These are phyloP conservation scores for Gentiana dahurica DNA, from an alignment of 257 asterid genomes.

Conservation along the genomic window DNA sequence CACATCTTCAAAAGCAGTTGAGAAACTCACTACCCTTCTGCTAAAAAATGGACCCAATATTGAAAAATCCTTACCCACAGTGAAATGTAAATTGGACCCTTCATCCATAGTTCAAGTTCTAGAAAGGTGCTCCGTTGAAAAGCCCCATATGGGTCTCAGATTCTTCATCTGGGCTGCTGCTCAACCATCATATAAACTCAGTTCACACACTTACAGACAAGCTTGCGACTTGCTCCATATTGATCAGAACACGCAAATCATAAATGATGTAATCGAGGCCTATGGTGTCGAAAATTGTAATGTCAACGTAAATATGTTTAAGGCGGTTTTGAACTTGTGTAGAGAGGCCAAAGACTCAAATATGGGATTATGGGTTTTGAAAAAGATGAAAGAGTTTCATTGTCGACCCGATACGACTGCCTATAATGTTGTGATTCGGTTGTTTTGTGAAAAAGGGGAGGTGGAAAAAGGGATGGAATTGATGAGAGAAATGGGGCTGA, in stretches of 20 bases:
- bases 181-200: slow-evolving; percentile 53
- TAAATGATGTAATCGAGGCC: slow-evolving; percentile 43
- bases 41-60: slow-evolving; percentile 24
- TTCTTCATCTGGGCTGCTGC: slow-evolving; percentile 91
- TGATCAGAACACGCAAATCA: slow-evolving; percentile 30
- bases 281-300: slow-evolving; percentile 36
- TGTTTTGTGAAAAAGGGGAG: slow-evolving; percentile 38
- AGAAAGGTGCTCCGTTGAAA: slow-evolving; percentile 36
- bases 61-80: slow-evolving; percentile 42
- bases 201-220: slow-evolving; percentile 37
- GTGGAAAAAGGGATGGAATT: slow-evolving; percentile 49
- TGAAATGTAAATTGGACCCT: slow-evolving; percentile 41
- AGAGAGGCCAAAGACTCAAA: slow-evolving; percentile 59
- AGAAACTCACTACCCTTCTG: slow-evolving; percentile 38
- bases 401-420: slow-evolving; percentile 63
- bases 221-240: slow-evolving; percentile 53
- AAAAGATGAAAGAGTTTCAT: slow-evolving; percentile 61
- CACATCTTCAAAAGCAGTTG: slow-evolving; percentile 36
- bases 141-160: slow-evolving; percentile 56
- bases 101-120: slow-evolving; percentile 48
- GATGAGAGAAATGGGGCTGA: slow-evolving; percentile 66
- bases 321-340: slow-evolving; percentile 63
- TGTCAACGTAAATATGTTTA: slow-evolving; percentile 53
- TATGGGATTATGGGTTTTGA: slow-evolving; percentile 63
- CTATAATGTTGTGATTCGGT: slow-evolving; percentile 61